Base-by-base conservation (phyloP, 495 filamentous ascomycete genomes). In the Trichocladium antarcticum region DNA sequence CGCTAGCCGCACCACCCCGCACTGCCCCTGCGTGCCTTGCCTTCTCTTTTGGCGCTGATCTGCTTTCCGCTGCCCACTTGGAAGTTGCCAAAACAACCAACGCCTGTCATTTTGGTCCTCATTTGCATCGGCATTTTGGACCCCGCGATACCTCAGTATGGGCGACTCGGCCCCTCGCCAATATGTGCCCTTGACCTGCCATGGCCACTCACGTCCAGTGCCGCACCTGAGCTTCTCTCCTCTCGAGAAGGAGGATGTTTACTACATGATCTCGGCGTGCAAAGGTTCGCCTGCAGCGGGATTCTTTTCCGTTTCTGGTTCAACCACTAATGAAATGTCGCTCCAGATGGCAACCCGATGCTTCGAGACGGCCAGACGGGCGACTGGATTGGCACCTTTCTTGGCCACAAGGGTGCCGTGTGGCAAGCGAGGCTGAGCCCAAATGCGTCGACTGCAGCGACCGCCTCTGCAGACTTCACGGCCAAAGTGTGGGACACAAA, bases 371-470 rank as follows among this genome's bases (percentile, higher is more conserved):
- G 92, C 45, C 78, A 94, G 45, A 97, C 92, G 14, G 92, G 92
- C 46, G 92, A 98, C 65, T 98, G 87, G 92, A 97, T 98, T 53
- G 92, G 92, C 31, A 98, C 93, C 32, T 97, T 97, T 59, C 80
- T 98, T 45, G 90, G 92, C 37, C 92, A 98, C 70, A 97, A 98
- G 71, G 92, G 92, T 51, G 92, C 92, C 15, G 89, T 95, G 42
- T 98, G 89, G 86, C 88, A 95, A 72, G 84, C 88, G 21, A 78
- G 90, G 45, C 76, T 97, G 10, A 95, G 88, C 35, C 78, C 84
- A 20, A 92, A 97, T 66, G 87, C 89, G 6, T 78, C 79, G 28
- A 81, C 88, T 29, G 89, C 93, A 51, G 89, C 87, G 10, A 97
- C 92, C 21, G 92, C 83, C 22, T 90, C 89, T 17, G 92, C 92